Conservation (phyloP, 768 basidiomycete species). For the Suillus ampliporus region DNA sequence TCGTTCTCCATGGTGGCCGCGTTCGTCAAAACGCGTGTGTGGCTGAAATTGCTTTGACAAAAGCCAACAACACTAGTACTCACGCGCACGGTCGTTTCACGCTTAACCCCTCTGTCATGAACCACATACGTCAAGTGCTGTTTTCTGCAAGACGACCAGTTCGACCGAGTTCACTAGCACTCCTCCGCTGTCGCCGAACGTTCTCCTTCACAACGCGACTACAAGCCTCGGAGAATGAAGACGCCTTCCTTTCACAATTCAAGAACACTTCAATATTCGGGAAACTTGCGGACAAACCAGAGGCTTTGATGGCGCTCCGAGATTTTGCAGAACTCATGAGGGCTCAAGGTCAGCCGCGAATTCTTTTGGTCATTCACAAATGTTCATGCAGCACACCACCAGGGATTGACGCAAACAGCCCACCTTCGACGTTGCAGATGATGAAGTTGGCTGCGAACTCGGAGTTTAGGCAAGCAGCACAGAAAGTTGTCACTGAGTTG, state of each 20-base stretch:
- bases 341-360: conserved; percentile 48
- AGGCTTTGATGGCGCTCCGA: conserved; percentile 54
- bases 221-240: conserved; percentile 40
- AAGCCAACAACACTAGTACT: neutral
- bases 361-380: conserved; percentile 9
- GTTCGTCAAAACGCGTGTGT: conserved; percentile 24
- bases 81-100: neutral
- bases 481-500: conserved; percentile 53
- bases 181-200: conserved; percentile 26
- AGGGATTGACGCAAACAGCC: conserved; percentile 55
- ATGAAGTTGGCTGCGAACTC: conserved; percentile 57
- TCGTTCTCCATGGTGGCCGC: conserved; percentile 75
- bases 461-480: conserved; percentile 56
- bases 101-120: conserved; percentile 23
- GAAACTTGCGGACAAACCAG: conserved; percentile 55
- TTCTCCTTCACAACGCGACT: conserved; percentile 36
- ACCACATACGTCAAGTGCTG: conserved; percentile 22
- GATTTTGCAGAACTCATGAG: conserved; percentile 51
- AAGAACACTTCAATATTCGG: conserved; percentile 51
- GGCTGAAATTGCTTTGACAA: conserved; percentile 14
- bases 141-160: conserved; percentile 21
- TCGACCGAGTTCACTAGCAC: conserved; percentile 17
- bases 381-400: conserved; percentile 1
- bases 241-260: conserved; percentile 46
- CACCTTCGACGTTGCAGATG: conserved; percentile 57